phyloP scores from a whole-genome alignment of 1,284 basidiomycete genomes.

The Cryptococcus depauperatus region DNA sequence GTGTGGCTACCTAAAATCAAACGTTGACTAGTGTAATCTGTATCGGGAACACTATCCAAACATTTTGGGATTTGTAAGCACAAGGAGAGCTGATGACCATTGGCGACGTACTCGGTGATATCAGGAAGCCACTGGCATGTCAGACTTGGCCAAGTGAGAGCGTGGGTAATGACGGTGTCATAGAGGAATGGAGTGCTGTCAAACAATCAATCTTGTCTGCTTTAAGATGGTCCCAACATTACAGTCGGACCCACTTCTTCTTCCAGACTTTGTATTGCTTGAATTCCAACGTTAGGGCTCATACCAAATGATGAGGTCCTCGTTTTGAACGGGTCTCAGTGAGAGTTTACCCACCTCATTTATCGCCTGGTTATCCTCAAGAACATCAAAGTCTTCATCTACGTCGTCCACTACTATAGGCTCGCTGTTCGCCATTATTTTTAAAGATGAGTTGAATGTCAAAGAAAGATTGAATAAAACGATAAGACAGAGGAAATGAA shows the following conservation, averaged over 20 bases:
- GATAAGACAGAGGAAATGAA: too few relatives aligned
- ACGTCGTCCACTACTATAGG: conserved; percentile 56
- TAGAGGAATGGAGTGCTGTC: conserved; percentile 79
- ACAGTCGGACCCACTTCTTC: conserved; percentile 56
- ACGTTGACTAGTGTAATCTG: conserved; percentile 85
- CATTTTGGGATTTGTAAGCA: neutral
- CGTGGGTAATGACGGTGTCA: conserved; percentile 94
- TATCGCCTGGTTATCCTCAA: conserved; percentile 67
- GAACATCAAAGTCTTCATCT: conserved; percentile 53
- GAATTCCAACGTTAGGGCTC: too few relatives aligned
- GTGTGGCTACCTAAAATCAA: conserved; percentile 96
- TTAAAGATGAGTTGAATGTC: too few relatives aligned
- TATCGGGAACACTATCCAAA: conserved; percentile 59
- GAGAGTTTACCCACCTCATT: conserved; percentile 64
- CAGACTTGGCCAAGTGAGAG: conserved; percentile 94
- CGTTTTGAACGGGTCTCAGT: neutral
- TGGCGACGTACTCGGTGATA: conserved; percentile 61
- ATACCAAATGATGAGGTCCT: too few relatives aligned
- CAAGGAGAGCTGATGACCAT: neutral
- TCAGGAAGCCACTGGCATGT: conserved; percentile 99
- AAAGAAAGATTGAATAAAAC: too few relatives aligned
- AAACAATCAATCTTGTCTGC: neutral
- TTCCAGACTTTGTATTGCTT: conserved; percentile 58
- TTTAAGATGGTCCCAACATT: neutral
- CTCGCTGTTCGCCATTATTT: conserved; percentile 31